Evolutionary conservation across 2,329 filamentous ascomycete species (phyloP).

Genomic region (Dichotomopilus funicola): DNA sequence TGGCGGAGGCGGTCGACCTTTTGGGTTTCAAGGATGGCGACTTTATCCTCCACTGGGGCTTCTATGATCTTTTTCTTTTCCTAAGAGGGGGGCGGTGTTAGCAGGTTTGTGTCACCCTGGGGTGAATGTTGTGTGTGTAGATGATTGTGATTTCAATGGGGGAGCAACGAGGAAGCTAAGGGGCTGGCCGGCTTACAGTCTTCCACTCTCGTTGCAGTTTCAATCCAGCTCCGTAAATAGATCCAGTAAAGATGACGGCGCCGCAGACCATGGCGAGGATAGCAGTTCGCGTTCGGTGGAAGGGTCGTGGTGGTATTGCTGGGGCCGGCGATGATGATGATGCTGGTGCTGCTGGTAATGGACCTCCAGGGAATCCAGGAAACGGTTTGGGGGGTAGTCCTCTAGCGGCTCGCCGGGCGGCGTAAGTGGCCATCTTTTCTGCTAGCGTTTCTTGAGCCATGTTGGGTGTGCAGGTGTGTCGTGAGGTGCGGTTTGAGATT

Average conservation of each 20-base stretch:
- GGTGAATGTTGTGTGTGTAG: background rate
- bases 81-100: conserved; percentile 5
- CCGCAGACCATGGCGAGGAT: conserved; percentile 26
- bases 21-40: conserved; percentile 28
- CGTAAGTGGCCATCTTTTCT: background rate
- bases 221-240: conserved; percentile 29
- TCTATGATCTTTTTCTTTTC: conserved; percentile 21
- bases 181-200: conserved; percentile 14
- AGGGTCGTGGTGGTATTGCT: background rate
- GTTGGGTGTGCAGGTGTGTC: background rate
- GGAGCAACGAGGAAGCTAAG: background rate
- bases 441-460: conserved; percentile 1
- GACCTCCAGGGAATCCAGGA: background rate
- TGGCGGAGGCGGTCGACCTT: conserved; percentile 21
- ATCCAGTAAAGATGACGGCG: conserved; percentile 27
- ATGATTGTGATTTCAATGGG: background rate
- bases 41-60: conserved; percentile 25
- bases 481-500: background rate
- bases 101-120: background rate
- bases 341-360: background rate
- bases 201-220: conserved; percentile 27
- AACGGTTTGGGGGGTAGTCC: background rate
- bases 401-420: background rate
- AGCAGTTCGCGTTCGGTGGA: background rate
- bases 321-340: background rate